Evolutionary conservation across 768 basidiomycete genomes (phyloP).

Genomic region (Leucocoprinus leucothites): DNA sequence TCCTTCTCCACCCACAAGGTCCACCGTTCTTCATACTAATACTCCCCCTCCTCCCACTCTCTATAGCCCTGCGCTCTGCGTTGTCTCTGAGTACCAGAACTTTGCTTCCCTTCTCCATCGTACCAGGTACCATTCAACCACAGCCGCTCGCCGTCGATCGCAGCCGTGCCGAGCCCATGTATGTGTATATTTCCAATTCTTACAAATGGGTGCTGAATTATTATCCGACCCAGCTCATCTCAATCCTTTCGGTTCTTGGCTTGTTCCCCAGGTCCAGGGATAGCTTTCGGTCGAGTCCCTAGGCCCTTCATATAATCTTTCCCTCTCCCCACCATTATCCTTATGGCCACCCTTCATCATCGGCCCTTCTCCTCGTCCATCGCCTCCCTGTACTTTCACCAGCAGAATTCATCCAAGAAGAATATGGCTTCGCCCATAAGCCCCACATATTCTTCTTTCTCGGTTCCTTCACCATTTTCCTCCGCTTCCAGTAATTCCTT

Average conservation of each 20-base stretch:
- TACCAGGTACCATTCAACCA: neutral
- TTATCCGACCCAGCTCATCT: slow-evolving; percentile 8
- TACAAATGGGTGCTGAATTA: neutral
- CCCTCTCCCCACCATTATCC: neutral
- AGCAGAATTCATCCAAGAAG: neutral
- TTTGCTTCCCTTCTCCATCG: neutral
- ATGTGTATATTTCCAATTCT: slow-evolving; percentile 7
- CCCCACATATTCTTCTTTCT: slow-evolving; percentile 34
- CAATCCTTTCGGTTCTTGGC: neutral
- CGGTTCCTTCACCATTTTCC: slow-evolving; percentile 37
- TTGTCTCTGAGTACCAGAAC: neutral
- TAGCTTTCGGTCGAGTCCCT: slow-evolving; percentile 3
- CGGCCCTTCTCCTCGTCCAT: slow-evolving; percentile 12
- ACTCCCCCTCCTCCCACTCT: neutral
- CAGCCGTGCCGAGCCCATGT: slow-evolving; percentile 1
- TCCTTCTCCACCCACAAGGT: neutral
- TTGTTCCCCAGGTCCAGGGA: neutral
- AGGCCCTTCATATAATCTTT: slow-evolving; percentile 4
- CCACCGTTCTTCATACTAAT: neutral
- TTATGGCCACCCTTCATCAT: slow-evolving; percentile 14
- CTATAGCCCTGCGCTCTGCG: neutral
- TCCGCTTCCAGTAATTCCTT: slow-evolving; percentile 9
- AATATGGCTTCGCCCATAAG: slow-evolving; percentile 27
- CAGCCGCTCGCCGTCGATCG: slow-evolving; percentile 8
- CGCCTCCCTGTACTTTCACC: slow-evolving; percentile 11